Evolutionary conservation across 352 stramenopile species (phyloP).

Genomic region (Pythium monospermum): DNA sequence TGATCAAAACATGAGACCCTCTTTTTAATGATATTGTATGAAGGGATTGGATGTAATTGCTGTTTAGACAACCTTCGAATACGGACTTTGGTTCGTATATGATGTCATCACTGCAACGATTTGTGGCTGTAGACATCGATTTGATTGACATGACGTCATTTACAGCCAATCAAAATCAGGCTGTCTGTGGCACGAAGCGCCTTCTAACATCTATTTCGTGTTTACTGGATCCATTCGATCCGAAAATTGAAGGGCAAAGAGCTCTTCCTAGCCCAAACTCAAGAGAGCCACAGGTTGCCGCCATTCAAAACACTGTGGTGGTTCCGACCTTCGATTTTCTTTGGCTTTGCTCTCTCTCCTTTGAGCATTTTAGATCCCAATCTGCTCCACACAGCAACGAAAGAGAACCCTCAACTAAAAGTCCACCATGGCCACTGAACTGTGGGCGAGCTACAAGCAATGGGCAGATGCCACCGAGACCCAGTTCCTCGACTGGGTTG

Average conservation of each 20-base stretch:
- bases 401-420: neutral
- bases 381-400: neutral
- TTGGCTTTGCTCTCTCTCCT: neutral
- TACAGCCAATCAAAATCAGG: neutral
- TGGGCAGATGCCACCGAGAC: conserved; percentile 53
- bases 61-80: neutral
- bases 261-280: too few species aligned
- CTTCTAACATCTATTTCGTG: neutral
- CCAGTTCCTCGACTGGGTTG: conserved; percentile 58
- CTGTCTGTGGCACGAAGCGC: neutral
- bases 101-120: neutral
- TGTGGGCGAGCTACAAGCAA: conserved; percentile 22
- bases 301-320: too few species aligned
- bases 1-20: too few species aligned
- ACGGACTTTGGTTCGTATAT: neutral
- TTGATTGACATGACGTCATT: neutral
- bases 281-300: too few species aligned
- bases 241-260: too few species aligned
- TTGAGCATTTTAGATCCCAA: neutral
- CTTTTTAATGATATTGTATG: too few species aligned
- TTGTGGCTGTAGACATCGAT: neutral
- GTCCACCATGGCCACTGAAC: conserved; percentile 12
- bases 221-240: neutral
- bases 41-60: too few species aligned
- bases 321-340: neutral